phyloP scores from a whole-genome alignment of 1,139 yeast genomes.

The Candida dubliniensis region DNA sequence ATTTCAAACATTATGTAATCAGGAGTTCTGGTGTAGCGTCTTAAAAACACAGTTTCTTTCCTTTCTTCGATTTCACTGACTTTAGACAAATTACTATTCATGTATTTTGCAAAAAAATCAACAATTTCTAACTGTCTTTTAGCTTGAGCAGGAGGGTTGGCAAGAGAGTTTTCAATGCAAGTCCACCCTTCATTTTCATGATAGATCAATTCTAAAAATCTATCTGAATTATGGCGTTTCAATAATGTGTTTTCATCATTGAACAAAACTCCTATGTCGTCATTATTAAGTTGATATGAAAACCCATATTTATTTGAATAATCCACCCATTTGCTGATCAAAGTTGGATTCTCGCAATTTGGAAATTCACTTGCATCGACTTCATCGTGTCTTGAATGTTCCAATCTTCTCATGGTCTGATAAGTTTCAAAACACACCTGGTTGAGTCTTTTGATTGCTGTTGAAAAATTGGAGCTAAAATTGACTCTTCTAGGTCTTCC shows the following conservation, averaged over 20 bases:
- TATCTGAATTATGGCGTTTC: conserved; percentile 61
- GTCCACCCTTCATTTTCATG: conserved; percentile 72
- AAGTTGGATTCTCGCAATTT: conserved; percentile 61
- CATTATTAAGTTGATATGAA: conserved; percentile 87
- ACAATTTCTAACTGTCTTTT: conserved; percentile 77
- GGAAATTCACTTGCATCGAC: conserved; percentile 42
- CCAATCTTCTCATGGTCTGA: conserved; percentile 43
- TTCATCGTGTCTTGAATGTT: conserved; percentile 32
- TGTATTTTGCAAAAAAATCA: conserved; percentile 79
- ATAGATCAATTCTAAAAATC: conserved; percentile 61
- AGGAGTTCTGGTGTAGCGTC: conserved; percentile 77
- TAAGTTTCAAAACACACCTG: conserved; percentile 42
- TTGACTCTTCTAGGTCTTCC: conserved; percentile 43
- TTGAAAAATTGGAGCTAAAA: conserved; percentile 42
- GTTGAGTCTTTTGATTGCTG: conserved; percentile 41
- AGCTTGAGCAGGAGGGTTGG: conserved; percentile 59
- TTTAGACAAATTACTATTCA: conserved; percentile 77
- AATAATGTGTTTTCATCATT: conserved; percentile 81
- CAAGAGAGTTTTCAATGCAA: conserved; percentile 59
- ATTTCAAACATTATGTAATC: conserved; percentile 89
- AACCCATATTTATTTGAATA: conserved; percentile 95
- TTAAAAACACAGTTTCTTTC: conserved; percentile 68
- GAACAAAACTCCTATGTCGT: conserved; percentile 88
- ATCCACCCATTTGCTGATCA: conserved; percentile 96
- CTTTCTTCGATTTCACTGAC: conserved; percentile 62